Conservation (phyloP, 2,329 filamentous ascomycete species). For the Colletotrichum viniferum region DNA sequence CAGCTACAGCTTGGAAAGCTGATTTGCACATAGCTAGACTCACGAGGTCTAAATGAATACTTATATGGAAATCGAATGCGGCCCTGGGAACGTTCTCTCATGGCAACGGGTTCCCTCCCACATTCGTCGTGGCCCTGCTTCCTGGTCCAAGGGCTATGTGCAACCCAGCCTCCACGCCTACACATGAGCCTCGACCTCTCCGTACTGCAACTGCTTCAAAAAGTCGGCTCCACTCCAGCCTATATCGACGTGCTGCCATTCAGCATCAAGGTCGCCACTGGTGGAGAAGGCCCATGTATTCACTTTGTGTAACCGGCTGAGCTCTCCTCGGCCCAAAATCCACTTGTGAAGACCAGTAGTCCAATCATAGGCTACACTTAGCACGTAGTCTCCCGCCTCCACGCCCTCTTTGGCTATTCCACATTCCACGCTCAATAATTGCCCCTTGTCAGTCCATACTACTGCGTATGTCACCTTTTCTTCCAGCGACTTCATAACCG, state of each 20-base stretch:
- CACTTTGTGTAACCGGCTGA: background rate
- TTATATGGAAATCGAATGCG: fast-evolving
- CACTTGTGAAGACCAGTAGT: background rate
- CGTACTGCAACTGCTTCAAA: fast-evolving
- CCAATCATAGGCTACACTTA: background rate
- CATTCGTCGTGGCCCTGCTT: fast-evolving
- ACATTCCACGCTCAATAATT: too few relatives aligned
- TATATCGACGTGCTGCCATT: background rate
- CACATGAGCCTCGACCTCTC: background rate
- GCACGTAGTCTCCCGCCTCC: background rate
- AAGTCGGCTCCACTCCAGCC: background rate
- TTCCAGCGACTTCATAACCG: background rate
- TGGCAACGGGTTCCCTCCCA: background rate
- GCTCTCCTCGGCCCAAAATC: background rate
- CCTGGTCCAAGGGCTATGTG: background rate
- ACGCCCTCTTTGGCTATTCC: background rate
- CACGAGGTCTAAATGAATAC: background rate
- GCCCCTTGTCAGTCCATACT: background rate
- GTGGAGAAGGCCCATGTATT: fast-evolving
- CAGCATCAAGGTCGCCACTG: background rate
- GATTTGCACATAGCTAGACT: background rate
- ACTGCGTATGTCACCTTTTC: too few relatives aligned
- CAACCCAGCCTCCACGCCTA: background rate
- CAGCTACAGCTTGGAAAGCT: background rate
- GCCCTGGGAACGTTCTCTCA: fast-evolving